A percentile compares a stretch with the other conserved stretches of the same genome.
These are phyloP conservation scores for Centella asiatica DNA, from an alignment of 129 eudicot species.

Conservation along the genomic window DNA sequence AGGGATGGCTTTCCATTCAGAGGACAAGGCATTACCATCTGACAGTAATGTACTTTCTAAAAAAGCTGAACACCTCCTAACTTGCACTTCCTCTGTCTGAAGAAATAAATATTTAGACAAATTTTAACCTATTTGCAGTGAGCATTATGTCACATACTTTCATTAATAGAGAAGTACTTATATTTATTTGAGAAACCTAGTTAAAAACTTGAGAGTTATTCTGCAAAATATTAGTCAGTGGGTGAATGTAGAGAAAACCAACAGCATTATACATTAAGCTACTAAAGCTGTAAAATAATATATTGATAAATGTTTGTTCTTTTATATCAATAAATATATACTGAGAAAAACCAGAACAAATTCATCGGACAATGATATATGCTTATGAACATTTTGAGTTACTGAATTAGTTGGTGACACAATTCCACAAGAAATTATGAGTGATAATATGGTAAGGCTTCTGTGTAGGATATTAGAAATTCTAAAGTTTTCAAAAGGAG, in stretches of 20 bases:
- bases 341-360: no score
- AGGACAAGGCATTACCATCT: slow-evolving; percentile 22
- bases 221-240: no score
- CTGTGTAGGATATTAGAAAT: neutral
- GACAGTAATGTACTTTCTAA: slow-evolving; percentile 48
- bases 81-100: slow-evolving; percentile 48
- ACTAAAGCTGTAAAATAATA: no score
- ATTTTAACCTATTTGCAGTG: neutral
- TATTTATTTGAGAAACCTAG: no score
- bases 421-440: neutral
- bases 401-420: neutral
- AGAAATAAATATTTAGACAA: slow-evolving; percentile 1
- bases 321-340: no score
- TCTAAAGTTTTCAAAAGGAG: neutral
- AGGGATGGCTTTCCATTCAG: slow-evolving; percentile 72
- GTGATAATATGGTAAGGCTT: neutral
- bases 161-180: no score
- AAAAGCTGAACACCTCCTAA: slow-evolving; percentile 71
- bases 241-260: no score
- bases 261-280: no score
- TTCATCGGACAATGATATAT: no score
- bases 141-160: no score
- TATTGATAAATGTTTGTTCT: no score
- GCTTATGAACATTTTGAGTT: neutral
- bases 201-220: no score